Base-by-base conservation (phyloP, 2,329 filamentous ascomycete genomes). In the Fusarium annulatum region DNA sequence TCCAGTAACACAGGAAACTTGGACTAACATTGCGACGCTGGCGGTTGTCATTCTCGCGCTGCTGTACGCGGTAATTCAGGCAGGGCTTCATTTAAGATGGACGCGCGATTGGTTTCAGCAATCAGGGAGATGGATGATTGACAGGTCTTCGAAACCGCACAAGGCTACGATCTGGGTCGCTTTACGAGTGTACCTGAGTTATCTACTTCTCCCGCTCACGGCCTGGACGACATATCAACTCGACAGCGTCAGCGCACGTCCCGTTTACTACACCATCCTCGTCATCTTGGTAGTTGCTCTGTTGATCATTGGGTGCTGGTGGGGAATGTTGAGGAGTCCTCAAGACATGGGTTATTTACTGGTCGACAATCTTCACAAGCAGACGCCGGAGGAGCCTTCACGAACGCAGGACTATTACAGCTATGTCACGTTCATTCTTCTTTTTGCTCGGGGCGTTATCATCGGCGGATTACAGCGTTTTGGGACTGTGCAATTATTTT, bases 151-250 rank as follows among this genome's bases (percentile, higher is more conserved):
- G 1, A 21, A 33, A 4, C 52, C 69, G 57, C 88, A 84, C 14
- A 86, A 72, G 49, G 60, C 87, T 14, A 75, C 73, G 0, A 39
- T 69, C 4, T 76, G 89, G 75, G 89, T 88, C 70, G 81, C 89
- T 45, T 83, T 94, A 69, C 88, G 93, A 33, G 87, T 95, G 65
- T 87, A 93, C 11, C 92, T 93, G 84, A 94, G 93, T 80, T 95
- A 91, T 81, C 92, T 95, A 75, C 85, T 94, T 49, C 82, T 95
- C 11, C 93, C 93, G 0, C 86, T 94, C 49, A 87, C 94, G 15
- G 87, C 93, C 0, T 81, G 94, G 55, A 93, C 92, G 11, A 88
- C 93, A 72, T 95, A 93, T 78, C 93, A 95, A 78, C 84, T 95
- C 52, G 71, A 69, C n/a, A 60, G 67, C 30, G 73, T 68, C 3